A percentile compares a stretch with the other conserved stretches of the same genome.
phyloP scores from a whole-genome alignment of 2,329 filamentous ascomycete genomes.

The Metarhizium album region DNA sequence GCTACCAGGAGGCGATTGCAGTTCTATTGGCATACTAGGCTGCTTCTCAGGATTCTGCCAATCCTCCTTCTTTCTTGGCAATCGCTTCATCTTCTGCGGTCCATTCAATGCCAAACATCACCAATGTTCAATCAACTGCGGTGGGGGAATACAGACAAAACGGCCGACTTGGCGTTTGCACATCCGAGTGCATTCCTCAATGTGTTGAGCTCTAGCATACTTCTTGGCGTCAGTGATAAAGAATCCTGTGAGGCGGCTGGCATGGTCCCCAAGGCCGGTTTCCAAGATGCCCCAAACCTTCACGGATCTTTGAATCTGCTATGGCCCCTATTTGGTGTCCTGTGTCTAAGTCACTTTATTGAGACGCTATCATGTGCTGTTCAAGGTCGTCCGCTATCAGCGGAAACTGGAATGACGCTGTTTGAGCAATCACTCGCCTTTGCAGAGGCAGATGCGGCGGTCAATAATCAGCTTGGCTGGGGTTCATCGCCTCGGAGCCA shows the following conservation, averaged over 20 bases:
- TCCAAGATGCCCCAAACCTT: constrained; percentile 40
- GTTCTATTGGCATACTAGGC: constrained; percentile 60
- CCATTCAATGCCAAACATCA: constrained; percentile 86
- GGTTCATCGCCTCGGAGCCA: constrained; percentile 46
- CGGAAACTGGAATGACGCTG: constrained; percentile 90
- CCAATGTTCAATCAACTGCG: constrained; percentile 58
- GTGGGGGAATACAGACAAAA: constrained; percentile 56
- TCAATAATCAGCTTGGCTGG: constrained; percentile 69
- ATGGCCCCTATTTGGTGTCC: constrained; percentile 63
- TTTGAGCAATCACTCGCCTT: constrained; percentile 96
- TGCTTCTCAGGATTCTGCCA: constrained; percentile 60
- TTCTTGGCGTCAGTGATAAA: constrained; percentile 64
- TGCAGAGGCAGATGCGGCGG: constrained; percentile 83
- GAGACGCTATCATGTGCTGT: constrained; percentile 83
- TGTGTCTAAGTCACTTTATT: constrained; percentile 70
- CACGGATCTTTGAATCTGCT: constrained; percentile 67
- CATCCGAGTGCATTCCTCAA: constrained; percentile 62
- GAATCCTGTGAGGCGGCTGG: constrained; percentile 63
- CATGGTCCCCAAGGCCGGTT: constrained; percentile 53
- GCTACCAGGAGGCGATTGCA: constrained; percentile 73
- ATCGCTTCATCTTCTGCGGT: constrained; percentile 61
- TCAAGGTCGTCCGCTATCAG: constrained; percentile 67
- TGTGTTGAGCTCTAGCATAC: constrained; percentile 55
- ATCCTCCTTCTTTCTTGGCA: constrained; percentile 61
- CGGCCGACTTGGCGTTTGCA: constrained; percentile 58